These are phyloP conservation scores for Sphagnurus paluster DNA, from an alignment of 1,284 basidiomycete species.

Conservation along the genomic window DNA sequence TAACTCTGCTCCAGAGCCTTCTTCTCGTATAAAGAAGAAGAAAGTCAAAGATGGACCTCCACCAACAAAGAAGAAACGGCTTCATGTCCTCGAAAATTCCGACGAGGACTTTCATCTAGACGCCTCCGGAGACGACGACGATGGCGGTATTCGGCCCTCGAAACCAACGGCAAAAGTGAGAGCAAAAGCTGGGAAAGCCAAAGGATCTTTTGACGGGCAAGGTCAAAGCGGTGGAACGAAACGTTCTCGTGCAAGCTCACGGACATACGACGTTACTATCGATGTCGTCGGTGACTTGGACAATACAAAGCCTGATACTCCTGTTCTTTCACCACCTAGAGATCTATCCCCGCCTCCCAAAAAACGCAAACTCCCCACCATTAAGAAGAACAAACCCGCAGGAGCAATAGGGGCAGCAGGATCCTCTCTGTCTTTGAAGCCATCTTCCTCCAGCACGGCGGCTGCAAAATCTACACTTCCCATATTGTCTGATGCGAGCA, in stretches of 20 bases:
- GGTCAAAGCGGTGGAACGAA: conserved; percentile 18
- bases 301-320: conserved; percentile 20
- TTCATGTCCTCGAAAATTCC: conserved; percentile 14
- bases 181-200: conserved; percentile 25
- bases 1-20: conserved; percentile 3
- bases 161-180: conserved; percentile 21
- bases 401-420: conserved; percentile 30
- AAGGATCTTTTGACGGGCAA: conserved; percentile 15
- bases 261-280: conserved; percentile 27
- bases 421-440: conserved; percentile 23
- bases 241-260: conserved; percentile 24
- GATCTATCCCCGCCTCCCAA: conserved; percentile 39
- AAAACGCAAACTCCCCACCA: conserved; percentile 68
- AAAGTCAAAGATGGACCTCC: conserved; percentile 13
- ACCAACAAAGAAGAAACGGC: conserved; percentile 19
- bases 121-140: conserved; percentile 21
- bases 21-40: conserved; percentile 4
- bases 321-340: conserved; percentile 23
- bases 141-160: conserved; percentile 17
- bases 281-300: conserved; percentile 32
- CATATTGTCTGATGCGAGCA: conserved; percentile 18
- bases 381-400: conserved; percentile 68
- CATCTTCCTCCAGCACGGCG: conserved; percentile 15
- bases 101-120: conserved; percentile 27
- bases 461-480: conserved; percentile 11